These are phyloP conservation scores for Turnera subulata DNA, from an alignment of 345 rosid species.

Conservation along the genomic window DNA sequence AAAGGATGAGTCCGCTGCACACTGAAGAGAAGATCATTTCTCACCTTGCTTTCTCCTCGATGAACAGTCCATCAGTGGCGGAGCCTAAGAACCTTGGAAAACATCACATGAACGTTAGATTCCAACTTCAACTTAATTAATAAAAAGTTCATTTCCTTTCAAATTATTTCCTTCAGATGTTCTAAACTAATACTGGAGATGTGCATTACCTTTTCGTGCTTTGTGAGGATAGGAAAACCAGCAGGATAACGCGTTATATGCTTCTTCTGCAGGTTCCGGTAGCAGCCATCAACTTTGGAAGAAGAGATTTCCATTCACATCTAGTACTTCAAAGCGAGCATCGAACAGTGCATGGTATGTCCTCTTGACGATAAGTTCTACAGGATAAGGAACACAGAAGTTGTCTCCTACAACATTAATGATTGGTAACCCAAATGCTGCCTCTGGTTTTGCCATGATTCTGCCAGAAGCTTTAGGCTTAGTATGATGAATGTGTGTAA, in stretches of 20 bases:
- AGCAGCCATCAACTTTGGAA: slow-evolving; percentile 43
- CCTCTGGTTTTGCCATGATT: background rate
- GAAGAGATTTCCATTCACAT: slow-evolving; percentile 34
- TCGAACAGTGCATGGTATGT: slow-evolving; percentile 28
- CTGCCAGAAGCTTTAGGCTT: background rate
- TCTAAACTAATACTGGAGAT: too few species aligned
- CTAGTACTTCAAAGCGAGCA: slow-evolving; percentile 36
- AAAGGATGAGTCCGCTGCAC: slow-evolving; percentile 41
- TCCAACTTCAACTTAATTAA: background rate
- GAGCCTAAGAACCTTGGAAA: slow-evolving; percentile 30
- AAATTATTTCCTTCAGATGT: too few species aligned
- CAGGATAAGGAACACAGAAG: slow-evolving; percentile 41
- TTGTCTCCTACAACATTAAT: slow-evolving; percentile 41
- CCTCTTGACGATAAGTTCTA: slow-evolving; percentile 40
- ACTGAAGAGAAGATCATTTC: slow-evolving; percentile 30
- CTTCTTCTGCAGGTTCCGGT: slow-evolving; percentile 36
- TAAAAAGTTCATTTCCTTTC: background rate
- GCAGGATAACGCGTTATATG: slow-evolving; percentile 41
- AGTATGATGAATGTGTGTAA: too few species aligned
- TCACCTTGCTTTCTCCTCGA: slow-evolving; percentile 44
- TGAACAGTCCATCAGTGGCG: slow-evolving; percentile 41
- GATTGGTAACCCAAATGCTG: too few species aligned
- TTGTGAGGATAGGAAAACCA: slow-evolving; percentile 38
- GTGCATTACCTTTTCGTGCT: slow-evolving; percentile 39
- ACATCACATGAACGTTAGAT: background rate